Conservation (phyloP, 2,329 filamentous ascomycete species). For the Penicillium sp. region DNA sequence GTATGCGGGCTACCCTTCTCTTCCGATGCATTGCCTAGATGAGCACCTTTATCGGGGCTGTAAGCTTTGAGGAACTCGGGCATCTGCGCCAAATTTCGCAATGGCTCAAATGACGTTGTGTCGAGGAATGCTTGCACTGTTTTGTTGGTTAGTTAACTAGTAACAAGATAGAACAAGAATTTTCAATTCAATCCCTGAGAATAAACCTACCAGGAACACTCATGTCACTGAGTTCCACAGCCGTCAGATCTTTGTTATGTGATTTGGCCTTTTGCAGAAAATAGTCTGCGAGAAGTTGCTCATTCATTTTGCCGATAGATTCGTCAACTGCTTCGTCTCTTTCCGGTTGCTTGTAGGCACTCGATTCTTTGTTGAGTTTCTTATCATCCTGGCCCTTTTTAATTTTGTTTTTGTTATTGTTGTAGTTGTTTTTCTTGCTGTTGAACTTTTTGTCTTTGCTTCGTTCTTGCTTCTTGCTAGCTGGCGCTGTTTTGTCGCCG, state of each 20-base stretch:
- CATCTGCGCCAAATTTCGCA: conserved; percentile 66
- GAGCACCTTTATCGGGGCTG: conserved; percentile 51
- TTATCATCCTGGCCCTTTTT: conserved; percentile 22
- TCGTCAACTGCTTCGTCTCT: conserved; percentile 73
- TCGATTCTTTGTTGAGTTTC: not conserved
- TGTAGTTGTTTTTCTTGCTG: conserved; percentile 19
- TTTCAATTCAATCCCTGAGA: not conserved
- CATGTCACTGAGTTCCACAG: conserved; percentile 78
- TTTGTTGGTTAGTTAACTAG: not conserved
- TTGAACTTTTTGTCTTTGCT: conserved; percentile 27
- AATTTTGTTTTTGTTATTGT: conserved; percentile 19
- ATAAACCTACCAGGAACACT: conserved; percentile 65
- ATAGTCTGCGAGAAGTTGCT: conserved; percentile 76
- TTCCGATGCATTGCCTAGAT: conserved; percentile 62
- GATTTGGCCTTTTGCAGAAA: conserved; percentile 72
- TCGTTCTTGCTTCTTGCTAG: conserved; percentile 19
- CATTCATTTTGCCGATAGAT: conserved; percentile 78
- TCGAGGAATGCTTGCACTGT: conserved; percentile 72
- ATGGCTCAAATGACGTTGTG: conserved; percentile 67
- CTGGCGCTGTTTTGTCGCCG: conserved; percentile 24
- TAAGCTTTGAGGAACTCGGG: conserved; percentile 70
- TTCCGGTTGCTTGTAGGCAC: conserved; percentile 41
- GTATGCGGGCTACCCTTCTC: conserved; percentile 76
- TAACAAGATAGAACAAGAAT: not conserved
- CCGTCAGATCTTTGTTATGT: conserved; percentile 75